Evolutionary conservation across 495 filamentous ascomycete genomes (phyloP), one percentile per base, ranked within the genome.

Genomic region (Tuber indicum): DNA sequence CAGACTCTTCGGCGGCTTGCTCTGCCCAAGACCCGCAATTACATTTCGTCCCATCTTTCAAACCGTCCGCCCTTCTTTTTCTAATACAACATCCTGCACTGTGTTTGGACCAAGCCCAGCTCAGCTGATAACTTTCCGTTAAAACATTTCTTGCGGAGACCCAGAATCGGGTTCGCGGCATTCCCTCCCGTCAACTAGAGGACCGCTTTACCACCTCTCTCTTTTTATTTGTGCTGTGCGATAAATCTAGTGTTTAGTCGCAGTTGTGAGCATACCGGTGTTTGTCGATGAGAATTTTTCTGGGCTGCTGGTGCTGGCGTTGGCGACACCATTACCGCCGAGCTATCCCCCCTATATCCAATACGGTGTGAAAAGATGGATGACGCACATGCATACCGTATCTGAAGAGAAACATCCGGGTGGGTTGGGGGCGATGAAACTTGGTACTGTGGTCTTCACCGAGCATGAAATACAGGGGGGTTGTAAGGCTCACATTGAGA

Each of bases 1-100:
- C 78, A 72, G 74, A 76, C 77, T 72, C 69, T 52, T 70, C 70
- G 19, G 75, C 71, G 75, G 77, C 77, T 77, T 44, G 62, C 58
- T 71, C 16, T 66, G 4, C 32, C 26, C 58, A 7, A 26, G 58
- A 26, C 58, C 14, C 32, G 0, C 26, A 26, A 66, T 46, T 74
- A 46, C 58, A 41, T 19, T 26, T 70, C 77, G 72, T 80, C 77
- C 58, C 70, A 75, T 79, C 71, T 73, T 74, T 79, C 73, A 44
- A 62, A 69, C 41, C 58, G 21, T 44, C 72, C 9, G 41, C 21
- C 69, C 69, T 73, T 79, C 69, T 76, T 79, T 76, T 79, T 72
- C 52, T 66, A 12, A 16, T 36, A 66, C 58, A 17, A 36, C 12
- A 36, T 32, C 32, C 58, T 32, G 12, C 7, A 66, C 32, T 12